Conservation (phyloP, 2,329 filamentous ascomycete species). For the Cadophora malorum region DNA sequence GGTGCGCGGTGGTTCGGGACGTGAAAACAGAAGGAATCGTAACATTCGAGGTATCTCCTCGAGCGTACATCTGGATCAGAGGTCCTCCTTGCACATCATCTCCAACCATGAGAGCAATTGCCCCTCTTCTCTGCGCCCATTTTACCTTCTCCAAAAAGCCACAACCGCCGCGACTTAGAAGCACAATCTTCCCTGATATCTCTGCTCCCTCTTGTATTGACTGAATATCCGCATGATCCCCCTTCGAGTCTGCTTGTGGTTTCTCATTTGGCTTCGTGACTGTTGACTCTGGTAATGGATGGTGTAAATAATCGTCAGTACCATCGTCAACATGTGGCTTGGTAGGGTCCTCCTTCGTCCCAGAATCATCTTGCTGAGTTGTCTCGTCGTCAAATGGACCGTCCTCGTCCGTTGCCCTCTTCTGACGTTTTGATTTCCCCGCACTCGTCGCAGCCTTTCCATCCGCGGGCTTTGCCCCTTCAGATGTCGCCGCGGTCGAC, state of each 20-base stretch:
- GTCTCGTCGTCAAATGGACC: slow-evolving; percentile 36
- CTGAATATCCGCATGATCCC: slow-evolving; percentile 82
- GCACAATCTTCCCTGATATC: slow-evolving; percentile 89
- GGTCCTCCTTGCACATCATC: slow-evolving; percentile 90
- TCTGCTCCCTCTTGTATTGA: slow-evolving; percentile 90
- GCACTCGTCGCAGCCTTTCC: slow-evolving; percentile 42
- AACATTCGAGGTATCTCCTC: slow-evolving; percentile 92
- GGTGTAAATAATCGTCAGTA: slow-evolving; percentile 84
- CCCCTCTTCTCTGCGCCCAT: slow-evolving; percentile 93
- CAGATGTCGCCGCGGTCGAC: slow-evolving; percentile 36
- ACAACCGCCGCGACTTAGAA: slow-evolving; percentile 91
- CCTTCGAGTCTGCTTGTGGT: slow-evolving; percentile 36
- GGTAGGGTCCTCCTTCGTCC: slow-evolving; percentile 33
- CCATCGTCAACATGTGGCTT: slow-evolving; percentile 65
- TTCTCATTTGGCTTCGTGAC: slow-evolving; percentile 43
- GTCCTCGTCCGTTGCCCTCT: slow-evolving; percentile 46
- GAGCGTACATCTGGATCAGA: slow-evolving; percentile 97
- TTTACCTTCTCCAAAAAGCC: slow-evolving; percentile 97
- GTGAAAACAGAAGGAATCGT: slow-evolving; percentile 96
- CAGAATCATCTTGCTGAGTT: slow-evolving; percentile 35
- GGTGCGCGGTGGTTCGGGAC: slow-evolving; percentile 89
- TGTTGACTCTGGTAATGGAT: slow-evolving; percentile 50
- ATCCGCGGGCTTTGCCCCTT: slow-evolving; percentile 34
- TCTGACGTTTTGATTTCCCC: slow-evolving; percentile 51
- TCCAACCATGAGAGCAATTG: slow-evolving; percentile 88